phyloP scores from a whole-genome alignment of 2,329 filamentous ascomycete species.

The Conoideocrella luteorostrata region DNA sequence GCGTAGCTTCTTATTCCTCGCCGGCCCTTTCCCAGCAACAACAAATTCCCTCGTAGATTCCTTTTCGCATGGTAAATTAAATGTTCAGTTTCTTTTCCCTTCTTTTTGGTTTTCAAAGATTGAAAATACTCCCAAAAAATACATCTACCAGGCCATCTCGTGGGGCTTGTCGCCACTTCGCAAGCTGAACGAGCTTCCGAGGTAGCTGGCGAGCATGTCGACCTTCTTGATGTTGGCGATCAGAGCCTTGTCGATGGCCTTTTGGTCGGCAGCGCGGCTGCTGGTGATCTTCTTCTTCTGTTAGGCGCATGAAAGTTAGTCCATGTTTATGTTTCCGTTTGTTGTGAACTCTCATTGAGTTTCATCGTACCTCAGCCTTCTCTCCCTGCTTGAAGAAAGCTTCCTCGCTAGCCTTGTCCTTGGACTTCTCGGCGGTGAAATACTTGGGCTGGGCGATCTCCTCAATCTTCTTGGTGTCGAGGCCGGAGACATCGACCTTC shows the following conservation, averaged over 20 bases:
- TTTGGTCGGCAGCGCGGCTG: constrained; percentile 93
- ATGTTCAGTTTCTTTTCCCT: constrained; percentile 5
- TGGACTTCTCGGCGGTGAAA: constrained; percentile 91
- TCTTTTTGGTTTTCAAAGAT: constrained; percentile 10
- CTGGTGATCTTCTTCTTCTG: constrained; percentile 96
- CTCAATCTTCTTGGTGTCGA: constrained; percentile 87
- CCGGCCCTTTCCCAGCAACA: constrained; percentile 4
- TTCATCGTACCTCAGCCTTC: constrained; percentile 78
- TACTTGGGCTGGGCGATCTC: constrained; percentile 73
- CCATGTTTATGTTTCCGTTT: no score
- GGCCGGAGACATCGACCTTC: constrained; percentile 75
- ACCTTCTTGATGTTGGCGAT: constrained; percentile 98
- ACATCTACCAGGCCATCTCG: constrained; percentile 95
- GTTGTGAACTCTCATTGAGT: no score
- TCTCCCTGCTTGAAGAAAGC: constrained; percentile 99
- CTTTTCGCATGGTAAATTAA: no score
- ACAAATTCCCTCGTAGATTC: neutral
- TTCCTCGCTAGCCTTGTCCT: constrained; percentile 95
- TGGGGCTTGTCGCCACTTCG: constrained; percentile 99
- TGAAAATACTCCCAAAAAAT: no score
- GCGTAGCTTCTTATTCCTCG: constrained; percentile 7
- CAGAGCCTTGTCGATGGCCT: constrained; percentile 95
- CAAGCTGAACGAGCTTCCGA: constrained; percentile 93
- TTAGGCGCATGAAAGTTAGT: constrained; percentile 23
- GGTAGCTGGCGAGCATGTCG: constrained; percentile 87